Conservation (phyloP, 352 stramenopile genomes). For the Pythium scleroteichum region DNA sequence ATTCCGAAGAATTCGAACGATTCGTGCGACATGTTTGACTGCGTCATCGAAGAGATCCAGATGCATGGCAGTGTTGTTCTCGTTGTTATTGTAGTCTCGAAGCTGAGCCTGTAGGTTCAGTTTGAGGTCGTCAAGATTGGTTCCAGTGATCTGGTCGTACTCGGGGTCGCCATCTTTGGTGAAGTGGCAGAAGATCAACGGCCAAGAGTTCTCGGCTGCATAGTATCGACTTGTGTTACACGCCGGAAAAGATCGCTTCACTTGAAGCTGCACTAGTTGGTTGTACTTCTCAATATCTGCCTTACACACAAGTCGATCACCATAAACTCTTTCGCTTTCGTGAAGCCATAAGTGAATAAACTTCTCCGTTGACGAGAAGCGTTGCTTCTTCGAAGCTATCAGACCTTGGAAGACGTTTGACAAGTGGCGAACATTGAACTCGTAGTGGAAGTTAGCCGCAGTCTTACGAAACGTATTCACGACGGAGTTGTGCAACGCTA, state of each 20-base stretch:
- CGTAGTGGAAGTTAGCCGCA: conserved; percentile 97
- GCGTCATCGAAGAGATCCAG: conserved; percentile 97
- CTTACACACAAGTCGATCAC: conserved; percentile 92
- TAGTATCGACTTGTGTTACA: conserved; percentile 94
- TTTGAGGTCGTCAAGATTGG: conserved; percentile 89
- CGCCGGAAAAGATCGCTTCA: conserved; percentile 93
- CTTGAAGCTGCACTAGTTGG: conserved; percentile 90
- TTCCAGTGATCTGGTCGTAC: conserved; percentile 93
- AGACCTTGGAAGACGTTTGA: conserved; percentile 96
- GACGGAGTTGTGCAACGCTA: conserved; percentile 91
- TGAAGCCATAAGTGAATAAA: conserved; percentile 96
- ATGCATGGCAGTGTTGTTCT: conserved; percentile 95
- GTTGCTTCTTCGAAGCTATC: conserved; percentile 91
- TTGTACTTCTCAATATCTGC: conserved; percentile 95
- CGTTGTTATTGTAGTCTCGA: conserved; percentile 94
- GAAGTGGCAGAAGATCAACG: conserved; percentile 96
- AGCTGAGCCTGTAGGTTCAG: conserved; percentile 89
- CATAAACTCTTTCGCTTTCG: conserved; percentile 96
- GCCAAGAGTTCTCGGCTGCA: conserved; percentile 93
- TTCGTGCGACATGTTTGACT: conserved; percentile 95
- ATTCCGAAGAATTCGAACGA: conserved; percentile 93
- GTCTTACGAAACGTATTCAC: conserved; percentile 94
- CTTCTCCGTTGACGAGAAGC: conserved; percentile 92
- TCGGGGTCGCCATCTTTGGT: conserved; percentile 91
- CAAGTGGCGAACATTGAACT: conserved; percentile 97